phyloP scores from a whole-genome alignment of 2,329 filamentous ascomycete species.

The Ophiosphaerella herpotricha region DNA sequence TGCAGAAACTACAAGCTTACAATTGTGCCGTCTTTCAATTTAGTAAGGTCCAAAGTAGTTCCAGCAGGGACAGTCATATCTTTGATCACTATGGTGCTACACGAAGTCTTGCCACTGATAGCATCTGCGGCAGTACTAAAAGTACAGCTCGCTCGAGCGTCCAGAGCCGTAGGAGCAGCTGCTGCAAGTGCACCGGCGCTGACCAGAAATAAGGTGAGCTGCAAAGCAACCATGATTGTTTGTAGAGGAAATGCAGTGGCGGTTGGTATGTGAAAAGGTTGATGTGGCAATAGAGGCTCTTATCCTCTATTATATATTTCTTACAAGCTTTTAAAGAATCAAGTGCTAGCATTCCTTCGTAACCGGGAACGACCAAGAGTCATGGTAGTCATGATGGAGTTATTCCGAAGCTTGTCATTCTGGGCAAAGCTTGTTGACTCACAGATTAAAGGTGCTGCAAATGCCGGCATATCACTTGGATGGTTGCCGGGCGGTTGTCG shows the following conservation, averaged over 20 bases:
- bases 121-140: slow-evolving; percentile 59
- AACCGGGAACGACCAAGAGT: slow-evolving; percentile 1
- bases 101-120: slow-evolving; percentile 56
- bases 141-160: slow-evolving; percentile 54
- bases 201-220: slow-evolving; percentile 24
- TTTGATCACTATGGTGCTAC: slow-evolving; percentile 59
- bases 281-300: neutral
- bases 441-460: slow-evolving; percentile 22
- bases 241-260: too few species aligned
- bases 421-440: slow-evolving; percentile 33
- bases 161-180: slow-evolving; percentile 36
- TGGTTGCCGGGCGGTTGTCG: too few species aligned
- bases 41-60: slow-evolving; percentile 62
- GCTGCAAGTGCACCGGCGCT: slow-evolving; percentile 37
- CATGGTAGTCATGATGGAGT: neutral
- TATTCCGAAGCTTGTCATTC: slow-evolving; percentile 30
- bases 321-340: too few species aligned
- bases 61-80: slow-evolving; percentile 62
- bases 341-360: too few species aligned
- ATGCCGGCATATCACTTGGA: too few species aligned
- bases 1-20: slow-evolving; percentile 23
- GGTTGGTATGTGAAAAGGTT: slow-evolving; percentile 5
- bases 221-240: slow-evolving; percentile 29
- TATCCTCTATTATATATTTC: too few species aligned
- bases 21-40: slow-evolving; percentile 56